phyloP scores from a whole-genome alignment of 345 rosid genomes.

The Nasturtium officinale region DNA sequence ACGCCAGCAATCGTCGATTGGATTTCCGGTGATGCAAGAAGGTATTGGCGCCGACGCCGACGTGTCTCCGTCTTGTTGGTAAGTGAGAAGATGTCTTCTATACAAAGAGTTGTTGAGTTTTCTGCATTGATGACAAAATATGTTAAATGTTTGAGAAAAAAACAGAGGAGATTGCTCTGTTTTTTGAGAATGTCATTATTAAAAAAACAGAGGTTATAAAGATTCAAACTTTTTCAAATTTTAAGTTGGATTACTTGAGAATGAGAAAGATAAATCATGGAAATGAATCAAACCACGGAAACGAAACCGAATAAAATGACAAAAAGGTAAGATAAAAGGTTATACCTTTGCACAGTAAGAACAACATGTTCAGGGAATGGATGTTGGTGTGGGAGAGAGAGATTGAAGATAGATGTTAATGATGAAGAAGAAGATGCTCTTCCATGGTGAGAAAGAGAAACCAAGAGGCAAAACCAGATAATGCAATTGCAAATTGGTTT shows the following conservation, averaged over 20 bases:
- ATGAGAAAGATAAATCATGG: conserved; percentile 6
- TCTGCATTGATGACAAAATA: conserved; percentile 37
- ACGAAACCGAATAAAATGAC: not conserved
- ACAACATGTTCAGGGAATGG: conserved; percentile 63
- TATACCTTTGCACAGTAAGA: conserved; percentile 55
- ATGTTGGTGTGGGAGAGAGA: conserved; percentile 62
- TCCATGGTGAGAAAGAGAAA: conserved; percentile 33
- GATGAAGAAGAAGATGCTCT: conserved; percentile 21
- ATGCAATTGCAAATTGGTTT: conserved; percentile 45
- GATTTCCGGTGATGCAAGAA: conserved; percentile 70
- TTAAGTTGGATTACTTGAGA: not conserved
- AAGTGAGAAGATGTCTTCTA: conserved; percentile 47
- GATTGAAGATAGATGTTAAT: conserved; percentile 41
- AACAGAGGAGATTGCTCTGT: conserved; percentile 45
- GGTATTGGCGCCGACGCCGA: conserved; percentile 23
- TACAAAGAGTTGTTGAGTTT: conserved; percentile 48
- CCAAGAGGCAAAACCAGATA: conserved; percentile 44
- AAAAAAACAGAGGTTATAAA: conserved; percentile 20
- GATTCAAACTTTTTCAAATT: not conserved
- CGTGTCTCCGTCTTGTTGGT: conserved; percentile 39
- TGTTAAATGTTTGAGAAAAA: not conserved
- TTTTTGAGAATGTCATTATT: not conserved
- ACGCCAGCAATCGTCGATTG: conserved; percentile 87
- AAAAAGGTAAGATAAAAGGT: not conserved
- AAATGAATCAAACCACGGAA: not conserved